A percentile compares a stretch with the other conserved stretches of the same genome.
These are phyloP conservation scores for Porogramme epimiltina DNA, from an alignment of 1,284 basidiomycete genomes.

Conservation along the genomic window DNA sequence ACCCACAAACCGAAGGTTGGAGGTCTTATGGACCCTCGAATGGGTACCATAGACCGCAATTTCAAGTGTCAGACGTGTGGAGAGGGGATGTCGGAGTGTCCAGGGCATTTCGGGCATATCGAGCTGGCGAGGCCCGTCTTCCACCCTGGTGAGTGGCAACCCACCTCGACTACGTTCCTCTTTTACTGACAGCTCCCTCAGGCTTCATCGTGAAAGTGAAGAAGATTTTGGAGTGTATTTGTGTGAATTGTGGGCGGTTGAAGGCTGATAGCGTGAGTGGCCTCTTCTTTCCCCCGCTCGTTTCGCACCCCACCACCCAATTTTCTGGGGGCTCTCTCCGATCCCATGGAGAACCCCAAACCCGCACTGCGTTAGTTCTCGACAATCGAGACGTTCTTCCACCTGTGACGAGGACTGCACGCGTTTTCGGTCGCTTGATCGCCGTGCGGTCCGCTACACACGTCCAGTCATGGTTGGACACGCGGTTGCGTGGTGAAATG, in stretches of 20 bases:
- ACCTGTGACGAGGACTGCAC: conserved; percentile 66
- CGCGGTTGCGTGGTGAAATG: conserved; percentile 87
- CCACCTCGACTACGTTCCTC: background rate
- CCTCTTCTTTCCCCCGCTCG: conserved; percentile 73
- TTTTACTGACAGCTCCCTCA: conserved; percentile 31
- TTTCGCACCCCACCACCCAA: conserved; percentile 89
- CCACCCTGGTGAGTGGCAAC: conserved; percentile 78
- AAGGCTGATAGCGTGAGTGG: conserved; percentile 95
- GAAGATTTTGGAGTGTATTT: conserved; percentile 99
- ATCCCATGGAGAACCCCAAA: conserved; percentile 86
- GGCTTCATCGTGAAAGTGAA: conserved; percentile 99
- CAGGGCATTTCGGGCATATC: conserved; percentile 98
- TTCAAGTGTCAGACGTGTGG: conserved; percentile 99
- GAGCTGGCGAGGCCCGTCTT: conserved; percentile 96
- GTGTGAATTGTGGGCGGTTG: conserved; percentile 97
- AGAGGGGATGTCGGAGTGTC: conserved; percentile 97
- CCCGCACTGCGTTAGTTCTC: conserved; percentile 76
- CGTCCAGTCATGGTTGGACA: conserved; percentile 77
- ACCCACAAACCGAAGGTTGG: conserved; percentile 88
- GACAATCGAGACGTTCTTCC: conserved; percentile 79
- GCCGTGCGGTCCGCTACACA: conserved; percentile 72
- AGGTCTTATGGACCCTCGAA: conserved; percentile 96
- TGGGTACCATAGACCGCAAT: conserved; percentile 99
- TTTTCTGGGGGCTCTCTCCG: conserved; percentile 95
- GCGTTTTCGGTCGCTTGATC: conserved; percentile 90